Conservation (phyloP, 2,329 filamentous ascomycete species). For the Clonostachys rosea region DNA sequence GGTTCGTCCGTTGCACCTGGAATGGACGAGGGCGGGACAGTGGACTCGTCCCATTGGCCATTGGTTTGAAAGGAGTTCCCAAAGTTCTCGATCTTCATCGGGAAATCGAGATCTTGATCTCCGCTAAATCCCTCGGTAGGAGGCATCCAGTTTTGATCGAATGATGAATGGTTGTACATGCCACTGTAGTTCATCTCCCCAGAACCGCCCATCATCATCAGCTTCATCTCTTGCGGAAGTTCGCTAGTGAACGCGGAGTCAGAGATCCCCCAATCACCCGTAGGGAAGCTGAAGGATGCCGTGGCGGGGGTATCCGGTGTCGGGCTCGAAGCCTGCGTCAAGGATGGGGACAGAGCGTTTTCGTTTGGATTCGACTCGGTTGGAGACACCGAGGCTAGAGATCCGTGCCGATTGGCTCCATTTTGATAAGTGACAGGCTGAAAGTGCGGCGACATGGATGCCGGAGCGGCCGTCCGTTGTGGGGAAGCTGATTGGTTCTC, state of each 20-base stretch:
- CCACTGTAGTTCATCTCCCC: conserved; percentile 15
- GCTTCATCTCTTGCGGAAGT: conserved; percentile 33
- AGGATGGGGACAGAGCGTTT: neutral
- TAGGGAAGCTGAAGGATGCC: conserved; percentile 10
- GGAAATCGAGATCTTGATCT: neutral
- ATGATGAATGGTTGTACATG: conserved; percentile 9
- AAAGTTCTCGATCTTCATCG: neutral
- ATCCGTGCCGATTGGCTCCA: conserved; percentile 4
- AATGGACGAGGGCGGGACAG: neutral
- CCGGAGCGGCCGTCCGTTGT: conserved; percentile 4
- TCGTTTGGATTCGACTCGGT: neutral
- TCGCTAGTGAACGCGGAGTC: conserved; percentile 34
- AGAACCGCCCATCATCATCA: conserved; percentile 22
- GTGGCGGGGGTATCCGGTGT: conserved; percentile 9
- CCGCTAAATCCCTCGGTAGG: neutral
- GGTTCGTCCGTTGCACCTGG: conserved; percentile 13
- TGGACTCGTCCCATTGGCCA: conserved; percentile 2
- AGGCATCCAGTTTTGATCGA: conserved; percentile 6
- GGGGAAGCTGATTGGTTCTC: neutral
- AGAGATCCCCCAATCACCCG: conserved; percentile 8
- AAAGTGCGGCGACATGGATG: conserved; percentile 11
- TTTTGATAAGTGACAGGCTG: conserved; percentile 14
- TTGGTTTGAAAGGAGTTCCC: conserved; percentile 1
- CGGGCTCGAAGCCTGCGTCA: neutral
- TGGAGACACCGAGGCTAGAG: conserved; percentile 1